These are phyloP conservation scores for Elsinoe ampelina DNA, from an alignment of 2,329 filamentous ascomycete genomes.

Conservation along the genomic window DNA sequence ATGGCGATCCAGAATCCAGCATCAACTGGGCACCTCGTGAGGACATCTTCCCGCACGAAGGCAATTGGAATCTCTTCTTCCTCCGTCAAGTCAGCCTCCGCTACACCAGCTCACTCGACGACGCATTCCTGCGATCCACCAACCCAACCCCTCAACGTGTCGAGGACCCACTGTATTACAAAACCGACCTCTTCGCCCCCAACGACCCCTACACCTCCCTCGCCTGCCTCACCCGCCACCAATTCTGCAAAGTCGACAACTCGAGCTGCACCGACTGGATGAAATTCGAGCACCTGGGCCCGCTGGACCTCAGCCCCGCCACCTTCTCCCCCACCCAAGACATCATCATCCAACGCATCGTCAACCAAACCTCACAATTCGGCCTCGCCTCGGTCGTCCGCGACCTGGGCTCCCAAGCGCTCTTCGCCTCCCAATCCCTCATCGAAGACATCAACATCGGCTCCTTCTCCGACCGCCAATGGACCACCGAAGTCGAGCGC, in stretches of 20 bases:
- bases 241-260: slow-evolving; percentile 3
- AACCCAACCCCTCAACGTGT: not conserved
- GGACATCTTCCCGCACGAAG: not conserved
- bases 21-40: not conserved
- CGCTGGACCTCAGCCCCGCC: not conserved
- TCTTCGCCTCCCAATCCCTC: slow-evolving; percentile 4
- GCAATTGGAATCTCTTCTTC: slow-evolving; percentile 11
- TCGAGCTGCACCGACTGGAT: slow-evolving; percentile 2
- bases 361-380: slow-evolving; percentile 12
- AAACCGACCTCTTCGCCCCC: not conserved
- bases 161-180: slow-evolving; percentile 3
- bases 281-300: not conserved
- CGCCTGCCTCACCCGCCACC: slow-evolving; percentile 5
- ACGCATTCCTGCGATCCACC: slow-evolving; percentile 1
- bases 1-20: slow-evolving; percentile 3
- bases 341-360: slow-evolving; percentile 11
- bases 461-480: slow-evolving; percentile 2
- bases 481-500: slow-evolving; percentile 3
- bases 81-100: slow-evolving; percentile 10
- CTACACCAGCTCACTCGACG: not conserved
- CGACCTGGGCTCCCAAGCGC: slow-evolving; percentile 5
- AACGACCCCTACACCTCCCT: slow-evolving; percentile 1
- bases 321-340: slow-evolving; percentile 1
- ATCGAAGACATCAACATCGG: slow-evolving; percentile 11
- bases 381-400: slow-evolving; percentile 8